These are phyloP conservation scores for Pseudogymnoascus sp. DNA, from an alignment of 2,329 filamentous ascomycete genomes.

Conservation along the genomic window DNA sequence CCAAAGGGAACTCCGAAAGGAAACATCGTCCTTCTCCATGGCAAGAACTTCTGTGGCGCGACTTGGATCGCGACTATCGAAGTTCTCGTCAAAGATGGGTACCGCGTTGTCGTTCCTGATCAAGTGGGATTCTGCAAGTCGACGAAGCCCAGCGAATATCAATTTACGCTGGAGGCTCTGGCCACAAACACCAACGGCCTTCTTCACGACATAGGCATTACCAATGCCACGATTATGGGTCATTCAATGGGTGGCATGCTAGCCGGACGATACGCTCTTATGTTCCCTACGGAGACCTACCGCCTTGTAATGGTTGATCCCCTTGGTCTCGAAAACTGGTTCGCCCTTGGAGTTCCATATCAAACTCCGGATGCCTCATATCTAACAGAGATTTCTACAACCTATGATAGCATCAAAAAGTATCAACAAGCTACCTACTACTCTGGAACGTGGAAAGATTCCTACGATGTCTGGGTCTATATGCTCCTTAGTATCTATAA, in stretches of 20 bases:
- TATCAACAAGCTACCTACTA: conserved; percentile 44
- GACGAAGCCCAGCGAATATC: conserved; percentile 43
- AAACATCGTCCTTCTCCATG: conserved; percentile 40
- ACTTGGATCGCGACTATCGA: conserved; percentile 45
- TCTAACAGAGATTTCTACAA: conserved; percentile 33
- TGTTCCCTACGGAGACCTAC: conserved; percentile 39
- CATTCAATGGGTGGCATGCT: conserved; percentile 52
- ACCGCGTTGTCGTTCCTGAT: conserved; percentile 47
- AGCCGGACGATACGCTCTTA: conserved; percentile 42
- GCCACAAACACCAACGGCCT: conserved; percentile 44
- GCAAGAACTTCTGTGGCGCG: conserved; percentile 49
- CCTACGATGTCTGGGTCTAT: conserved; percentile 46
- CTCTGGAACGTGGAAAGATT: conserved; percentile 38
- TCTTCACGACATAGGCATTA: conserved; percentile 37
- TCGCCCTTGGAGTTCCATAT: conserved; percentile 37
- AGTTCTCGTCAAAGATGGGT: conserved; percentile 36
- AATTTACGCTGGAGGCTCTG: conserved; percentile 46
- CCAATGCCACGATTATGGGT: conserved; percentile 41
- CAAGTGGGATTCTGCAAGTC: conserved; percentile 54
- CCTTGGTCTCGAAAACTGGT: conserved; percentile 22
- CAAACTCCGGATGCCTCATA: conserved; percentile 34
- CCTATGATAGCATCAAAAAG: conserved; percentile 36
- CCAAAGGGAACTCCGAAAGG: conserved; percentile 27
- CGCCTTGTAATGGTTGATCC: conserved; percentile 44
- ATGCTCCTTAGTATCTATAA: conserved; percentile 47